A percentile compares a stretch with the other conserved stretches of the same genome.
These are phyloP conservation scores for Mycena albidolilacea DNA, from an alignment of 768 basidiomycete genomes.

Conservation along the genomic window DNA sequence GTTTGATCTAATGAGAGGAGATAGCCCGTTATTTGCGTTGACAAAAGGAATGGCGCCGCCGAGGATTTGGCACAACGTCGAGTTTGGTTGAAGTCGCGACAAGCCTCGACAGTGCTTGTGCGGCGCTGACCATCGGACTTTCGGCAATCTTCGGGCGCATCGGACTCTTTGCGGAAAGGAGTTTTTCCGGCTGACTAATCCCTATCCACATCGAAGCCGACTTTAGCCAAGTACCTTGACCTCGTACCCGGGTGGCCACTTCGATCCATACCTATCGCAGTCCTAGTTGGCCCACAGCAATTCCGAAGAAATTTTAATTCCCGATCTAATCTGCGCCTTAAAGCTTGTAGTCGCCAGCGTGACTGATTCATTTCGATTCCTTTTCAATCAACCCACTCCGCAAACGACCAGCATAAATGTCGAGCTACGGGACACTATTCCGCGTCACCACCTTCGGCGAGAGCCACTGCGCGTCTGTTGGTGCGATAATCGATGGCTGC, in stretches of 20 bases:
- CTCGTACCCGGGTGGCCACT: slow-evolving; percentile 26
- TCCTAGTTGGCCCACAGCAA: not conserved
- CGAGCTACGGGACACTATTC: slow-evolving; percentile 92
- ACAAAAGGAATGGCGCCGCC: too few species aligned
- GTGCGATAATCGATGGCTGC: slow-evolving; percentile 97
- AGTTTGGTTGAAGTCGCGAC: too few species aligned
- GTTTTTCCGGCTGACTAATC: slow-evolving; percentile 16
- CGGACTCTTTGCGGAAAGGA: slow-evolving; percentile 10
- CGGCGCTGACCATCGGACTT: too few species aligned
- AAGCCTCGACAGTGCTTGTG: too few species aligned
- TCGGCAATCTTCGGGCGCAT: too few species aligned
- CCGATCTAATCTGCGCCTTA: slow-evolving; percentile 1
- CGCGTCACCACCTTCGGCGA: slow-evolving; percentile 98
- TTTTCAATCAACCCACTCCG: not conserved
- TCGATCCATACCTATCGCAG: slow-evolving; percentile 12
- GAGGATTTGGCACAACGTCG: too few species aligned
- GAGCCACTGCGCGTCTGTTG: slow-evolving; percentile 96
- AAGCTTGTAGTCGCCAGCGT: not conserved
- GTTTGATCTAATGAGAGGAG: too few species aligned
- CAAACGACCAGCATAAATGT: slow-evolving; percentile 67
- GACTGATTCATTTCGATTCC: not conserved
- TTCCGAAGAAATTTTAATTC: not conserved
- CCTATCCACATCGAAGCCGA: not conserved
- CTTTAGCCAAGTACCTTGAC: not conserved
- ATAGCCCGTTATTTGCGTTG: too few species aligned